phyloP scores from a whole-genome alignment of 495 filamentous ascomycete species.

The Penicillium pulvis region DNA sequence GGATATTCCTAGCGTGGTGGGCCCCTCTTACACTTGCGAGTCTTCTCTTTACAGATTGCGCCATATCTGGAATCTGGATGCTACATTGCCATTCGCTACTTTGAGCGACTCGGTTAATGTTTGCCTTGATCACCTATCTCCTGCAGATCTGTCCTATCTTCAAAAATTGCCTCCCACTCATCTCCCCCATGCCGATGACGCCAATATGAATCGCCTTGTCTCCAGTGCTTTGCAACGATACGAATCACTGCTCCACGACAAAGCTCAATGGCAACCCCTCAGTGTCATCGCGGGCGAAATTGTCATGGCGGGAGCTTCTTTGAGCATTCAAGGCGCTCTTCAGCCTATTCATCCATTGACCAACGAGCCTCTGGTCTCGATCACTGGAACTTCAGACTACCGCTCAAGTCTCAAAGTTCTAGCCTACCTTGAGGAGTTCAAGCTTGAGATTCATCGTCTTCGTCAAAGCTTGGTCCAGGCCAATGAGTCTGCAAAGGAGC shows the following conservation, averaged over 20 bases:
- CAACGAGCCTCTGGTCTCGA: conserved; percentile 45
- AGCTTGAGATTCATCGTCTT: conserved; percentile 41
- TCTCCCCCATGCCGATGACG: conserved; percentile 22
- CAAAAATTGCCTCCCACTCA: conserved; percentile 37
- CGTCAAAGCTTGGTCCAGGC: conserved; percentile 37
- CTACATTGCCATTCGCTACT: conserved; percentile 18
- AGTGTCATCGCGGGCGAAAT: conserved; percentile 28
- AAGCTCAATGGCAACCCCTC: conserved; percentile 40
- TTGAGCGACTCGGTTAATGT: conserved; percentile 36
- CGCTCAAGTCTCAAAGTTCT: conserved; percentile 31
- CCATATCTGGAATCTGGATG: conserved; percentile 40
- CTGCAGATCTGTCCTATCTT: conserved; percentile 49
- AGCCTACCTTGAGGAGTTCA: conserved; percentile 44
- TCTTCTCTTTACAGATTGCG: conserved; percentile 55
- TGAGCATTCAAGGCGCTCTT: conserved; percentile 32
- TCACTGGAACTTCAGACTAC: conserved; percentile 27
- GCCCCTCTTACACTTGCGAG: conserved; percentile 48
- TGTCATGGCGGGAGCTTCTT: conserved; percentile 26
- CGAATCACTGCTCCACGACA: conserved; percentile 38
- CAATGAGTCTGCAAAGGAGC: conserved; percentile 38
- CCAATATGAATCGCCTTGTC: conserved; percentile 14
- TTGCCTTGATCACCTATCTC: conserved; percentile 57
- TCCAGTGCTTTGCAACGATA: conserved; percentile 35
- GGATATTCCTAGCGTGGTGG: conserved; percentile 18
- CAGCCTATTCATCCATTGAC: conserved; percentile 48